Conservation (phyloP, 1,284 basidiomycete species). For the Malassezia cuniculi region DNA sequence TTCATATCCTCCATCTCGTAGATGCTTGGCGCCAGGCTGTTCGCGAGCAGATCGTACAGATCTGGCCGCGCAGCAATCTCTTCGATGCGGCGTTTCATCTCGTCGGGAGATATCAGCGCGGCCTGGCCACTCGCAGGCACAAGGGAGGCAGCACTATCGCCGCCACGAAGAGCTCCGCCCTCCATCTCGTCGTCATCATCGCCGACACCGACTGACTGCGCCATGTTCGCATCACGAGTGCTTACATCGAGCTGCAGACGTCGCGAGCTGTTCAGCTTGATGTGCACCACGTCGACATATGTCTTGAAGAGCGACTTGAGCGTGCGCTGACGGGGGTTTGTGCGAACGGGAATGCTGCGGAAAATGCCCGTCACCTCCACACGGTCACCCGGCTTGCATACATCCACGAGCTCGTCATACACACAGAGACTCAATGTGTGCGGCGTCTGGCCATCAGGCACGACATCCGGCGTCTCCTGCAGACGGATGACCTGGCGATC, state of each 20-base stretch:
- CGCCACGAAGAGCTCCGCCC: slow-evolving; percentile 17
- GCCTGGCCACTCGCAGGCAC: slow-evolving; percentile 15
- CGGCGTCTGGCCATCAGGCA: slow-evolving; percentile 94
- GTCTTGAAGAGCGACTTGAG: slow-evolving; percentile 96
- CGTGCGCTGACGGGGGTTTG: slow-evolving; percentile 78
- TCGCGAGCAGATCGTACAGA: slow-evolving; percentile 72
- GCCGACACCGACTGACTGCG: slow-evolving; percentile 67
- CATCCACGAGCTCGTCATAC: slow-evolving; percentile 92
- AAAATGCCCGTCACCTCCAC: slow-evolving; percentile 86
- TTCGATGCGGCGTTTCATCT: slow-evolving; percentile 54
- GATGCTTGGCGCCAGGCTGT: slow-evolving; percentile 81
- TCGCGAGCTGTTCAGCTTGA: slow-evolving; percentile 60
- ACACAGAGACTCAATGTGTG: slow-evolving; percentile 90
- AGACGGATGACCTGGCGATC: slow-evolving; percentile 88
- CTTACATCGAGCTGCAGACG: slow-evolving; percentile 66
- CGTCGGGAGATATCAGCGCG: slow-evolving; percentile 23
- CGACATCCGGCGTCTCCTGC: slow-evolving; percentile 92
- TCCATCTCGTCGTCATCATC: slow-evolving; percentile 53
- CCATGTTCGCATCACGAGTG: slow-evolving; percentile 52
- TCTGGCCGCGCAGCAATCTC: slow-evolving; percentile 64
- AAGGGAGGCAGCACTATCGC: slow-evolving; percentile 9
- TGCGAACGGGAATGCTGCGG: slow-evolving; percentile 78
- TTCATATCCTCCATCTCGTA: slow-evolving; percentile 99
- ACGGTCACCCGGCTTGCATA: slow-evolving; percentile 86
- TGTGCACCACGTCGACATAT: slow-evolving; percentile 85